Percentiles rank a stretch among this genome's conserved stretches.
Evolutionary conservation across 2,329 filamentous ascomycete genomes (phyloP).

Genomic region (Talaromyces amestolkiae): DNA sequence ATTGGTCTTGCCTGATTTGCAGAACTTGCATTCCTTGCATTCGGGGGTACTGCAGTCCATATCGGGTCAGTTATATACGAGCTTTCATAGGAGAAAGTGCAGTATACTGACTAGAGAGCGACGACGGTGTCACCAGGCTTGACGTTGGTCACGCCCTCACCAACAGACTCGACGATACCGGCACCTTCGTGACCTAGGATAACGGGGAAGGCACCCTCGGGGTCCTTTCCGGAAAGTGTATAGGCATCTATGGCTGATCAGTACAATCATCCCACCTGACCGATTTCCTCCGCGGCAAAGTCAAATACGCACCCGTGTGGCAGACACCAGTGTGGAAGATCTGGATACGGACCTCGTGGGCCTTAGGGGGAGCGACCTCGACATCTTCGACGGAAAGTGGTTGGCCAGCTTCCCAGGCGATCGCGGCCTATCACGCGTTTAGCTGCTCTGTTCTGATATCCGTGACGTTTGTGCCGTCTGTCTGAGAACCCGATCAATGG

Average conservation of each 20-base stretch:
- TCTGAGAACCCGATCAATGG: neutral
- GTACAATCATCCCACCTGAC: neutral
- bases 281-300: neutral
- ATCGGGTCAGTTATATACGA: neutral
- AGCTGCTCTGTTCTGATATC: conserved; percentile 16
- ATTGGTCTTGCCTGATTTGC: conserved; percentile 98
- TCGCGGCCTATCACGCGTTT: conserved; percentile 64
- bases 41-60: conserved; percentile 74
- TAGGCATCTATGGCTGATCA: conserved; percentile 68
- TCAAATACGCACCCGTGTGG: conserved; percentile 71
- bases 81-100: neutral
- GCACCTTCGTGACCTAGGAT: conserved; percentile 88
- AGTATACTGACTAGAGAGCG: conserved; percentile 69
- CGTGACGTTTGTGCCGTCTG: neutral
- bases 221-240: conserved; percentile 93
- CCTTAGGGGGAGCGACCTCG: conserved; percentile 83
- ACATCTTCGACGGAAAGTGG: conserved; percentile 85
- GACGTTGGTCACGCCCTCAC: conserved; percentile 90
- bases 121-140: conserved; percentile 91
- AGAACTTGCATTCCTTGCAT: conserved; percentile 98
- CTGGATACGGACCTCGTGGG: conserved; percentile 94
- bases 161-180: conserved; percentile 87
- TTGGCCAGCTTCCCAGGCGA: conserved; percentile 95
- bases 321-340: conserved; percentile 98
- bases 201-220: conserved; percentile 89